Conservation (phyloP, 352 stramenopile genomes). For the Thalassiosira allenii region DNA sequence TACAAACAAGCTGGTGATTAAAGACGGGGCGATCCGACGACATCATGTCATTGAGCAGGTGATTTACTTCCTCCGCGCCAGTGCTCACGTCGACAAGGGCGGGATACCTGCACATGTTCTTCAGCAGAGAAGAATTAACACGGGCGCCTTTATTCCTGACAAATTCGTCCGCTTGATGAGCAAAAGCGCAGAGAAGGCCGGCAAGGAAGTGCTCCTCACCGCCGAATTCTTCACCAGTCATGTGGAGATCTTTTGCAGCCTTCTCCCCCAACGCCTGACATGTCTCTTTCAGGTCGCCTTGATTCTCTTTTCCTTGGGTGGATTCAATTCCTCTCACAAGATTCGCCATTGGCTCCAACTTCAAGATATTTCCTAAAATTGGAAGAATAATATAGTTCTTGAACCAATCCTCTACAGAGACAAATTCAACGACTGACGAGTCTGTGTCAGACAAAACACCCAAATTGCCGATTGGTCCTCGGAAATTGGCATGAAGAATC, state of each 20-base stretch:
- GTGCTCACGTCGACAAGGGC: constrained; percentile 3
- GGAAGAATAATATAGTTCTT: constrained; percentile 21
- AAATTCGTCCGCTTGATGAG: constrained; percentile 1
- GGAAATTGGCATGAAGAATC: neutral
- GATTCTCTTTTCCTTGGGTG: constrained; percentile 1
- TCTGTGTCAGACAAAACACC: constrained; percentile 22
- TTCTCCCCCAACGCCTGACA: constrained; percentile 2
- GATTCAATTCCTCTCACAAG: constrained; percentile 12
- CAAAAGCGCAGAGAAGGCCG: constrained; percentile 3
- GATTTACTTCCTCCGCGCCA: neutral
- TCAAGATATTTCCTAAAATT: constrained; percentile 8
- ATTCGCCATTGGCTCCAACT: constrained; percentile 13
- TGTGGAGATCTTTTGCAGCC: constrained; percentile 5
- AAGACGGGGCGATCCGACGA: constrained; percentile 7
- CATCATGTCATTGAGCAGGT: constrained; percentile 15
- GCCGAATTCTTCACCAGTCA: neutral
- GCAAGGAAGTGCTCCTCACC: neutral
- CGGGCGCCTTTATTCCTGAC: neutral
- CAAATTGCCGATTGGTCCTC: constrained; percentile 1
- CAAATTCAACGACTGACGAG: neutral
- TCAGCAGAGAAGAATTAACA: neutral
- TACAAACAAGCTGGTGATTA: constrained; percentile 3
- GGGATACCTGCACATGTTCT: constrained; percentile 4
- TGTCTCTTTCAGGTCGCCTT: constrained; percentile 5
- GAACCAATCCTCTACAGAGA: constrained; percentile 13